Base-by-base conservation (phyloP, 169 alveolate genomes). In the Cryptosporidium felis region DNA sequence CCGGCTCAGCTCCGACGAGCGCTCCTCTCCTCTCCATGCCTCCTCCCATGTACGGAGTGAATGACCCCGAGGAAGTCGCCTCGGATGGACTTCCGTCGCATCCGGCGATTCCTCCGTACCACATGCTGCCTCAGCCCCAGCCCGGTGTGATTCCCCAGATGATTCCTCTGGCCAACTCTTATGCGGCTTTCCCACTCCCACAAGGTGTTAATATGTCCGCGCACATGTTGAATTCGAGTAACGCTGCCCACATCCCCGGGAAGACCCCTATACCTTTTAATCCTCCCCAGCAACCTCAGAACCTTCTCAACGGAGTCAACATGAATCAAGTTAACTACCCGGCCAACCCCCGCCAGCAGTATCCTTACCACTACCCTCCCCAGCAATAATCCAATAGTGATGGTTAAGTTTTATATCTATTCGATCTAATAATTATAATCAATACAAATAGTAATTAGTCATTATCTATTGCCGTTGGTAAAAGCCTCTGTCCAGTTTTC, bases 101-200 rank as follows among this genome's bases (percentile, higher is more conserved):
- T 56, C 85, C 85, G 9, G 85, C 85, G 8, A 74, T 74, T 10
- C 85, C 85, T 32, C 85, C 85, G 56, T 74, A 74, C 46, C 85
- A 74, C 18, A 74, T 74, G 85, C 26, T 74, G n/a, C 85, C 85
- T 5, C 63, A 74, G 23, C 63, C 63, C 10, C 85, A 74, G 40
- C 85, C 85, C 2, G 85, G 85, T 53, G 63, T 58, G 6, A 74
- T 74, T n/a, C 85, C 85, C n/a, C 85, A 74, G 41, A 74, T 74
- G 85, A 74, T 74, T 9, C 85, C 85, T 3, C 56, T 74, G 42
- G 85, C 85, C 5, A 74, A 74, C 40, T 56, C 85, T 16, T 74
- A 74, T 56, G 85, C 85, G 21, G 85, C 85, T 0, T 74, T 74
- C 74, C 85, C 85, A n/a, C 61, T 74, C 18, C 85, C 85, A 10